Percentiles rank a stretch among this genome's conserved stretches.
phyloP scores from a whole-genome alignment of 495 filamentous ascomycete genomes.

The Ramalina peruviana region DNA sequence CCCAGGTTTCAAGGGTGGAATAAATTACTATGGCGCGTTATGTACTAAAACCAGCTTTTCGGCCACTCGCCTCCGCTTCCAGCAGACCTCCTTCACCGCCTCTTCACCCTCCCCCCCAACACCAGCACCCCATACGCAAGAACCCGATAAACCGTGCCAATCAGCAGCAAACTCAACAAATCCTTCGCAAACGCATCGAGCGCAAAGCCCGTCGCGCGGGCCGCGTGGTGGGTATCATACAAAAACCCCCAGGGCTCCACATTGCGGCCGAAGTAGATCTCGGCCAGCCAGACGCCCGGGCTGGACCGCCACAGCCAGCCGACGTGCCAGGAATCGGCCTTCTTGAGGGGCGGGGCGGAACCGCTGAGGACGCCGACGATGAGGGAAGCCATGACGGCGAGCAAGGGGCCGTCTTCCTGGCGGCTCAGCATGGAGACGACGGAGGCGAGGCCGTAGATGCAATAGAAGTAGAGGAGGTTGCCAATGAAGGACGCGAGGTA shows the following conservation, averaged over 20 bases:
- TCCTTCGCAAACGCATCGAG: slow-evolving; percentile 27
- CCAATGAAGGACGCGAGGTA: slow-evolving; percentile 30
- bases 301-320: slow-evolving; percentile 40
- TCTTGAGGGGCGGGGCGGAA: slow-evolving; percentile 32
- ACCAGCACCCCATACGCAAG: slow-evolving; percentile 28
- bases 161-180: slow-evolving; percentile 21
- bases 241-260: slow-evolving; percentile 30
- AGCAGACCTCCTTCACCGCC: background rate
- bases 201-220: slow-evolving; percentile 22
- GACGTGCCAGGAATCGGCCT: slow-evolving; percentile 36
- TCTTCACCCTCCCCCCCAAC: background rate
- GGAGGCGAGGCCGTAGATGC: slow-evolving; percentile 42
- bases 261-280: slow-evolving; percentile 38
- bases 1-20: no score
- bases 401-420: slow-evolving; percentile 33
- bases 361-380: slow-evolving; percentile 37
- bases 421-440: slow-evolving; percentile 33
- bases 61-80: background rate
- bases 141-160: slow-evolving; percentile 27
- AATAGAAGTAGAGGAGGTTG: slow-evolving; percentile 42
- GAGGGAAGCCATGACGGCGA: slow-evolving; percentile 32
- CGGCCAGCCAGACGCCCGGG: slow-evolving; percentile 43
- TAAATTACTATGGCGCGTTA: no score
- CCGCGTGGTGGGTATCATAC: slow-evolving; percentile 13
- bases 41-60: background rate